Evolutionary conservation across 2,329 filamentous ascomycete species (phyloP).

Genomic region (Calonectria pteridis): DNA sequence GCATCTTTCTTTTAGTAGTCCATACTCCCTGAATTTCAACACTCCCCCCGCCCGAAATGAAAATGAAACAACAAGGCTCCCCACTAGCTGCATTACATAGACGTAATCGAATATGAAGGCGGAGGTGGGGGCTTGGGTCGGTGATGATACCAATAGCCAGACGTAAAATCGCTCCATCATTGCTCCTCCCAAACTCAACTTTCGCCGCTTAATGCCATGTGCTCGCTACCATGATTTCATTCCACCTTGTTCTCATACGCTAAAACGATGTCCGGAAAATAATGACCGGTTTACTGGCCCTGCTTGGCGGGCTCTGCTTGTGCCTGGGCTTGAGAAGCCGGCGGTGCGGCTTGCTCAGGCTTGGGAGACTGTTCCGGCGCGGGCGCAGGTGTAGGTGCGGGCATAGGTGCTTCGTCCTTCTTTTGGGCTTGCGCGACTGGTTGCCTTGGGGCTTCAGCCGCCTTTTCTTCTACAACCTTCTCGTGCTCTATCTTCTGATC

Average conservation of each 20-base stretch:
- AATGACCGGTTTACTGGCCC: constrained; percentile 16
- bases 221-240: constrained; percentile 20
- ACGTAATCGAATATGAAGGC: constrained; percentile 40
- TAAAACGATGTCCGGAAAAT: constrained; percentile 10
- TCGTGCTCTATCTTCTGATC: constrained; percentile 14
- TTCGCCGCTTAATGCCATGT: constrained; percentile 28
- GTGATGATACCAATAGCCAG: constrained; percentile 25
- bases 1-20: constrained; percentile 32
- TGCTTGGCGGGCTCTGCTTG: constrained; percentile 19
- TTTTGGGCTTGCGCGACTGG: background rate
- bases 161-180: constrained; percentile 29
- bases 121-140: constrained; percentile 17
- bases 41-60: constrained; percentile 35
- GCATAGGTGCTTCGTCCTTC: background rate
- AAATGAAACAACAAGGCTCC: constrained; percentile 27
- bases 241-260: constrained; percentile 6
- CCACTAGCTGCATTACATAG: constrained; percentile 41
- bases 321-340: background rate
- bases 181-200: constrained; percentile 26
- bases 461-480: constrained; percentile 13
- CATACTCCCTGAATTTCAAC: constrained; percentile 39
- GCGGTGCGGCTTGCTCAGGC: constrained; percentile 11
- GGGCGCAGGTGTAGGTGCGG: background rate
- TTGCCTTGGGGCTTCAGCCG: background rate
- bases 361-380: constrained; percentile 18